A percentile compares a stretch with the other conserved stretches of the same genome.
Conservation (phyloP, 2,329 filamentous ascomycete genomes). For the Diaporthe longicolla region DNA sequence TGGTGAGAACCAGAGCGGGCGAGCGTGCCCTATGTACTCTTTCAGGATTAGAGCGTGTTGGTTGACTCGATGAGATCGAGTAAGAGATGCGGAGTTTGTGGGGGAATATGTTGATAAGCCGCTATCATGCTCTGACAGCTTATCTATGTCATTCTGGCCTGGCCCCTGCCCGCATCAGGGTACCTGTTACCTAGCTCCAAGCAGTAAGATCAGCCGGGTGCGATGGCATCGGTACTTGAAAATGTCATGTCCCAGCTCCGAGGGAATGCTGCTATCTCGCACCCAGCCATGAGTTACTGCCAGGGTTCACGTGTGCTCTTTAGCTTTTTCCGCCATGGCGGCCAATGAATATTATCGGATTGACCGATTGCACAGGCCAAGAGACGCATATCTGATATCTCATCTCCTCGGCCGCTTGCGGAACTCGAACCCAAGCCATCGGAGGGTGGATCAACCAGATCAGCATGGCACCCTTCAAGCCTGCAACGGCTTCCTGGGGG, state of each 20-base stretch:
- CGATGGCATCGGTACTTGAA: constrained; percentile 5
- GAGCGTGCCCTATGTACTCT: neutral
- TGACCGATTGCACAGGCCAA: constrained; percentile 30
- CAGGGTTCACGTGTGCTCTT: constrained; percentile 25
- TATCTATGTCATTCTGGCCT: constrained; percentile 15
- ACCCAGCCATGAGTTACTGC: constrained; percentile 4
- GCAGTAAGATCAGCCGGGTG: too few species aligned
- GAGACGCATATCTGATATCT: constrained; percentile 28
- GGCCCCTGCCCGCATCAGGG: neutral
- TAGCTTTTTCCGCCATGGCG: constrained; percentile 21
- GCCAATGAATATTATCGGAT: constrained; percentile 20
- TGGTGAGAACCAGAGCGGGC: neutral
- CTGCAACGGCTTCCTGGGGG: neutral
- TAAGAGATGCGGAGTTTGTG: constrained; percentile 50
- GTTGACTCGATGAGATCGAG: constrained; percentile 63
- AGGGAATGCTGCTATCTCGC: constrained; percentile 17
- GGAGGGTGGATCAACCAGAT: constrained; percentile 27
- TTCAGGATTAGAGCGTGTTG: constrained; percentile 21
- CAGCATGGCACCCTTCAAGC: neutral
- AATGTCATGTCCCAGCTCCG: constrained; percentile 5
- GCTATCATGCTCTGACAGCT: constrained; percentile 37
- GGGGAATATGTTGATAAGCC: constrained; percentile 43
- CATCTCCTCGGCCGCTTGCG: constrained; percentile 28
- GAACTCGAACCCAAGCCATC: neutral
- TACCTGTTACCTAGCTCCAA: neutral